Base-by-base conservation (phyloP, 257 asterid species). In the Rehmannia glutinosa region DNA sequence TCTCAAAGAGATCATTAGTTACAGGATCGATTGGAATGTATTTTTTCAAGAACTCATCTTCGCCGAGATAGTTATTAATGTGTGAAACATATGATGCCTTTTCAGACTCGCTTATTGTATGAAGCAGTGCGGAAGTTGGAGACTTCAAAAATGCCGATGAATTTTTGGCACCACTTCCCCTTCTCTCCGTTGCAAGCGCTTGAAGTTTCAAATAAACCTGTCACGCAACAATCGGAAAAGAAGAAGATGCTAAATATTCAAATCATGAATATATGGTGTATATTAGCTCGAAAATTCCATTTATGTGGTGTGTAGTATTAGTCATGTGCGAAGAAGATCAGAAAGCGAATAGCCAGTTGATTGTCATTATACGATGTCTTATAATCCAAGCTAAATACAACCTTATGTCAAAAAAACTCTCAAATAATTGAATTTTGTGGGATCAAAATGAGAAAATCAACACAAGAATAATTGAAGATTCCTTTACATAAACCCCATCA, bases 71-170 rank as follows among this genome's bases (percentile, higher is more conserved):
- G 78, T 83, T 89, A 69, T 86, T 89, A 66, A 89, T 89, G 69
- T 89, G 96, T 39, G 86, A 81, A 53, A 86, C 96, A 61, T 89
- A 89, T 20, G 96, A 84, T 35, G 95, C 84, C 80, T 86, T 89
- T 64, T 89, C 92, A 1, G 96, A 84, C 74, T 84, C 96, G 27
- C 92, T 89, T 58, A 89, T 89, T 11, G 95, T 89, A 69, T 89
- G 96, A 62, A 88, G 94, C 73, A 86, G 81, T 21, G 91, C 81
- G 60, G 91, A 88, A 56, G 96, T 88, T 47, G 94, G 94, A 52
- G 96, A 88, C 73, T 84, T 88, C 30, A 88, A 68, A 68, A 88
- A 88, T 53, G 96, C 96, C 17, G 89, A 80, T 66, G 91, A 62
- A 76, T 86, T 73, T 82, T 86, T 58, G 30, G 81, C 91, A n/a